Evolutionary conservation across 345 rosid genomes (phyloP).

Genomic region (Diplotaxis tenuifolia): DNA sequence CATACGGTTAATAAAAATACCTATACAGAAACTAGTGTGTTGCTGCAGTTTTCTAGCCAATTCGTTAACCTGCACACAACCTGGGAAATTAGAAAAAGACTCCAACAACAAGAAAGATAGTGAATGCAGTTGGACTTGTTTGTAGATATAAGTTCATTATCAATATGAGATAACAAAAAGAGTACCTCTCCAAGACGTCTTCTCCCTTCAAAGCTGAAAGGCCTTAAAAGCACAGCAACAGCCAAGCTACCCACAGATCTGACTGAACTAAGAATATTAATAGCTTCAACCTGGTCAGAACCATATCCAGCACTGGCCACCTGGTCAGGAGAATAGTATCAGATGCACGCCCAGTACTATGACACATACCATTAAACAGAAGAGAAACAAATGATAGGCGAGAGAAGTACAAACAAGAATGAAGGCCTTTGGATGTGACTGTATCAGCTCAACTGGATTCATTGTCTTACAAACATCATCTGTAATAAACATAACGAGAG

Average conservation of each 20-base stretch:
- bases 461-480: slow-evolving; percentile 48
- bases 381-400: slow-evolving; percentile 32
- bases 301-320: slow-evolving; percentile 87
- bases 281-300: slow-evolving; percentile 49
- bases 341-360: slow-evolving; percentile 7
- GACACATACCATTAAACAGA: slow-evolving; percentile 14
- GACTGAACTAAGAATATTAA: slow-evolving; percentile 57
- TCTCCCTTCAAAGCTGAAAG: slow-evolving; percentile 93
- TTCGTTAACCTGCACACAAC: slow-evolving; percentile 60
- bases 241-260: slow-evolving; percentile 57
- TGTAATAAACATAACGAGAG: slow-evolving; percentile 39
- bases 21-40: slow-evolving; percentile 62
- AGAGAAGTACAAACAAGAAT: slow-evolving; percentile 97
- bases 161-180: not conserved
- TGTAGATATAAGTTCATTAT: not conserved
- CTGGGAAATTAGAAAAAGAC: slow-evolving; percentile 11
- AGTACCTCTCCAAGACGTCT: slow-evolving; percentile 84
- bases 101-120: not conserved
- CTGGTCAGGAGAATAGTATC: slow-evolving; percentile 39
- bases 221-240: slow-evolving; percentile 68
- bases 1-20: slow-evolving; percentile 32
- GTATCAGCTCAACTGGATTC: slow-evolving; percentile 44
- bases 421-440: slow-evolving; percentile 64
- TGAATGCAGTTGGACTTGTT: not conserved
- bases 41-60: slow-evolving; percentile 59